phyloP scores from a whole-genome alignment of 192 early-diverging fungal species.

The Nowakowskiella sp. region DNA sequence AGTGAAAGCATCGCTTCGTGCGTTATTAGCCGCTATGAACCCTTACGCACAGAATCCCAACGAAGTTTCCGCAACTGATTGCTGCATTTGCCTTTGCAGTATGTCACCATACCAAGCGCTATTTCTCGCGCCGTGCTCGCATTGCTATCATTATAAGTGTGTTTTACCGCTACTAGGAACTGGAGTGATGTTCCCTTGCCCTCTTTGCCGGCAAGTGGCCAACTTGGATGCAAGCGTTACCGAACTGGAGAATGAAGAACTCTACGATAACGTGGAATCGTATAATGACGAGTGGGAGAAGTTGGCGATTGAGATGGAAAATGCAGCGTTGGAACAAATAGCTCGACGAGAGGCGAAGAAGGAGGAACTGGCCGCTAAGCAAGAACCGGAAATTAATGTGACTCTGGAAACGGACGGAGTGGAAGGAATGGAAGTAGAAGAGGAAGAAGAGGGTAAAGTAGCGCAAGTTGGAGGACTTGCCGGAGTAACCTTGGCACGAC shows the following conservation, averaged over 20 bases:
- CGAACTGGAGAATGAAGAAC: slow-evolving; percentile 39
- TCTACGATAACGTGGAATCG: too few relatives aligned
- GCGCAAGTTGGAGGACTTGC: too few relatives aligned
- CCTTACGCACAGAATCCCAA: slow-evolving; percentile 31
- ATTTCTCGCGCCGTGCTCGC: slow-evolving; percentile 87
- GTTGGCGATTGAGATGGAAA: too few relatives aligned
- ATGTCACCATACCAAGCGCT: slow-evolving; percentile 83
- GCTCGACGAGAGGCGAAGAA: too few relatives aligned
- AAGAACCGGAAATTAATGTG: too few relatives aligned
- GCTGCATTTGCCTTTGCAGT: slow-evolving; percentile 85
- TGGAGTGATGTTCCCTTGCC: slow-evolving; percentile 69
- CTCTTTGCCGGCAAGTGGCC: slow-evolving; percentile 85
- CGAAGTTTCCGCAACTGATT: slow-evolving; percentile 44
- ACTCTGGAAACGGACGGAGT: too few relatives aligned
- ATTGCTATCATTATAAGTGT: slow-evolving; percentile 92
- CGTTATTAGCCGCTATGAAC: slow-evolving; percentile 35
- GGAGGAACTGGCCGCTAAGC: too few relatives aligned
- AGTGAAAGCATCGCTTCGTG: slow-evolving; percentile 10
- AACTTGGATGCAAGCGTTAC: slow-evolving; percentile 77
- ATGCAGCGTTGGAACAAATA: too few relatives aligned
- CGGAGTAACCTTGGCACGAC: neutral
- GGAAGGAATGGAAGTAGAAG: slow-evolving; percentile 4
- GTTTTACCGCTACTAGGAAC: slow-evolving; percentile 74
- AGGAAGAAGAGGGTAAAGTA: slow-evolving; percentile 6
- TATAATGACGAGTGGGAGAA: too few relatives aligned